These are phyloP conservation scores for Heritiera fomes DNA, from an alignment of 345 rosid genomes.

Conservation along the genomic window DNA sequence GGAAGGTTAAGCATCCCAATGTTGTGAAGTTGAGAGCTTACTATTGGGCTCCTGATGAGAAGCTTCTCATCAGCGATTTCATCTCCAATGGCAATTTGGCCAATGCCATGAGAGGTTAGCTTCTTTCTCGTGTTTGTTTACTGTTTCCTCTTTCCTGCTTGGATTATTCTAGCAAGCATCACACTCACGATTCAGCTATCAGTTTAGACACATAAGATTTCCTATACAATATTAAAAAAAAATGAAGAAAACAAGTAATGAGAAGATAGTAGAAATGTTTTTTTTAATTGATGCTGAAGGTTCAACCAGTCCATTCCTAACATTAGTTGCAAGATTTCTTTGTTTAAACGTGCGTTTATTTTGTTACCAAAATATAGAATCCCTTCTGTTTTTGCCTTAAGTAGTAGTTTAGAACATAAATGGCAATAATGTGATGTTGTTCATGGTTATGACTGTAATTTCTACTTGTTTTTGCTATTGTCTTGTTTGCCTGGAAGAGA, in stretches of 20 bases:
- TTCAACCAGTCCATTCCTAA: not conserved
- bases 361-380: not conserved
- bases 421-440: not conserved
- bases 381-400: not conserved
- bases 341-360: not conserved
- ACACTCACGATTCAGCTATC: not conserved
- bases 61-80: conserved; percentile 87
- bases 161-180: not conserved
- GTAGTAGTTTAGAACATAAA: not conserved
- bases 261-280: too few species aligned
- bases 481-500: not conserved
- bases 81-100: conserved; percentile 90
- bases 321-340: not conserved
- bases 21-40: conserved; percentile 89
- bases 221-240: too few species aligned
- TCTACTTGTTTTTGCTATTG: not conserved
- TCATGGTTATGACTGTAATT: conserved; percentile 12
- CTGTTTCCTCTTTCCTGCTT: not conserved
- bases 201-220: too few species aligned
- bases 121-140: not conserved
- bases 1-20: conserved; percentile 92
- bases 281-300: not conserved
- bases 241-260: too few species aligned
- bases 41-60: conserved; percentile 98
- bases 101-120: conserved; percentile 75